These are phyloP conservation scores for Fusarium pininemorale DNA, from an alignment of 2,329 filamentous ascomycete species.

Conservation along the genomic window DNA sequence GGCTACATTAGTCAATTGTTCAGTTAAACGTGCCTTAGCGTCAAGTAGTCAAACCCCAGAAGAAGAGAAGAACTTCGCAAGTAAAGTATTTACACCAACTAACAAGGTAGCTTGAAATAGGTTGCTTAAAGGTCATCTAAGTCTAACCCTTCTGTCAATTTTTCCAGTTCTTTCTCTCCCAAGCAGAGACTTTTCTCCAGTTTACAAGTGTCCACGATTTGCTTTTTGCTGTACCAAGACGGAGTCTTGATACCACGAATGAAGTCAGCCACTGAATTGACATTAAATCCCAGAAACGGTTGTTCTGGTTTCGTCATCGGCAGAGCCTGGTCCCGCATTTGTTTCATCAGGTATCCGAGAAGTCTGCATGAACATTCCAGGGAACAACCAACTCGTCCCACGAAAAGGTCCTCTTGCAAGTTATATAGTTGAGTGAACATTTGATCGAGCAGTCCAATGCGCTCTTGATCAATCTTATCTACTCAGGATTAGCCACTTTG, in stretches of 20 bases:
- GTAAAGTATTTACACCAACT: neutral
- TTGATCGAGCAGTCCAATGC: neutral
- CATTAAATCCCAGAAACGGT: neutral
- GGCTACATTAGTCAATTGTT: too few species aligned
- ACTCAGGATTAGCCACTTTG: neutral
- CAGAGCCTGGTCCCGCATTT: neutral
- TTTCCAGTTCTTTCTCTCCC: neutral
- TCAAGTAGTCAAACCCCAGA: too few species aligned
- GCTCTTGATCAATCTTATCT: neutral
- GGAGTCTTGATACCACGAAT: neutral
- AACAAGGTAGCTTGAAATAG: neutral
- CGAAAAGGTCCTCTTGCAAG: neutral
- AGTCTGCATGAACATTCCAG: neutral
- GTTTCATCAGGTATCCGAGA: neutral
- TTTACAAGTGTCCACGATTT: neutral
- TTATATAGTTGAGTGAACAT: neutral
- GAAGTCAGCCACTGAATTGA: neutral
- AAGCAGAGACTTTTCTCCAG: neutral
- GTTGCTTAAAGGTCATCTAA: neutral
- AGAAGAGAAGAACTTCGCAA: neutral
- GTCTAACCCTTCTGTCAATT: neutral
- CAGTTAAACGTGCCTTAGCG: neutral
- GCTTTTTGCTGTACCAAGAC: neutral
- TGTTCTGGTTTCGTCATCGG: neutral
- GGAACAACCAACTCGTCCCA: neutral